Evolutionary conservation across 2,329 filamentous ascomycete genomes (phyloP).

Genomic region (Didymella lethalis): DNA sequence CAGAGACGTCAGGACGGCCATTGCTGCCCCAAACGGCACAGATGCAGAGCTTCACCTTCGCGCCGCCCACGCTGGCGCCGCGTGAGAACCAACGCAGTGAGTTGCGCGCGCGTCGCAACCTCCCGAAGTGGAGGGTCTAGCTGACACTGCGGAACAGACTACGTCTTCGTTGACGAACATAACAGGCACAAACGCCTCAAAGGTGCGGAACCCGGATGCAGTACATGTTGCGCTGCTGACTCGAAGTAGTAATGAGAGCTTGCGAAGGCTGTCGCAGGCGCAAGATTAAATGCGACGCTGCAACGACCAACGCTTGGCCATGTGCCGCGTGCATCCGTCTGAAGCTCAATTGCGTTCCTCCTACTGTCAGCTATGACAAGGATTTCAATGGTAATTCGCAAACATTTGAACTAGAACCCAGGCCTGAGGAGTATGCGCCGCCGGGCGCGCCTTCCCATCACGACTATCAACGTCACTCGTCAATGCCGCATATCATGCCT

Average conservation of each 20-base stretch:
- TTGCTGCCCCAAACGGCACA: constrained; percentile 72
- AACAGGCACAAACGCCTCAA: constrained; percentile 97
- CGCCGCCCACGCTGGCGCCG: constrained; percentile 68
- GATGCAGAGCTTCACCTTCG: constrained; percentile 80
- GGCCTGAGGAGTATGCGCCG: constrained; percentile 50
- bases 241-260: constrained; percentile 82
- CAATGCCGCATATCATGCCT: constrained; percentile 42
- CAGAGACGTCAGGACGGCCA: constrained; percentile 68
- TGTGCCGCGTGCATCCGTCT: constrained; percentile 92
- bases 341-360: constrained; percentile 92
- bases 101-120: constrained; percentile 41
- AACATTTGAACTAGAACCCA: constrained; percentile 52
- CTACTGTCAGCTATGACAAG: constrained; percentile 79
- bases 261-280: constrained; percentile 93
- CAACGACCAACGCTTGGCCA: constrained; percentile 96
- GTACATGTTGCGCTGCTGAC: constrained; percentile 33
- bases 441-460: constrained; percentile 51
- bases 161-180: constrained; percentile 99
- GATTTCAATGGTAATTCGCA: constrained; percentile 54
- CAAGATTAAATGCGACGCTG: constrained; percentile 98
- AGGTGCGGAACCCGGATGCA: constrained; percentile 62
- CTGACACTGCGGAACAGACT: constrained; percentile 67
- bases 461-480: constrained; percentile 49
- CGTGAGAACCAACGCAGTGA: constrained; percentile 86
- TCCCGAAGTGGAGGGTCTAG: constrained; percentile 8